Base-by-base conservation (phyloP, 768 basidiomycete species). In the Lactifluus pinguis region DNA sequence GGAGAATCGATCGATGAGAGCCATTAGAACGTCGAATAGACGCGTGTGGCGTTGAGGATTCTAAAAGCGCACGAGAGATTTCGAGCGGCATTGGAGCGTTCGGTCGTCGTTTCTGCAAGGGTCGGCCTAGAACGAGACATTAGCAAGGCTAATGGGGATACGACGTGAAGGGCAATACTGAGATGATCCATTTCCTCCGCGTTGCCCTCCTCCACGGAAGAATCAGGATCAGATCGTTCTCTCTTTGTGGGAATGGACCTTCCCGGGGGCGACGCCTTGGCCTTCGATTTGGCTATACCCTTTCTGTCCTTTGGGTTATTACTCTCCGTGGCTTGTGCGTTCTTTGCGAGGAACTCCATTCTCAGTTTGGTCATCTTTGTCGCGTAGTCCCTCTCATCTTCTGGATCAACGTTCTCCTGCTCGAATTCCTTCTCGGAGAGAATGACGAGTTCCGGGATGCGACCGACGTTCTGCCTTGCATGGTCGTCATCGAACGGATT, bases 341-440 rank as follows among this genome's bases (percentile, higher is more conserved):
- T 52, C 58, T 68, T 71, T 38, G 69, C 71, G 41, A 79, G 64
- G 52, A 79, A 78, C 14, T 71, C 70, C 29, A 66, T 63, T 25
- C 79, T 67, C 42, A 73, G 65, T 30, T 66, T 67, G n/a, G 70
- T 67, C 78, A 80, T 79, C 57, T 74, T 71, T 30, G 55, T 32
- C 10, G 75, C 80, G 50, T 73, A 78, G 14, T 69, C 68, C 9
- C 75, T 64, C 67, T 81, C 80, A 9, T 76, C 74, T 11, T 65
- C 64, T 0, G 74, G 68, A 63, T 81, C 80, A 8, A 80, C 68
- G 66, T 81, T 79, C 69, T 79, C 78, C 39, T 65, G 61, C n/a
- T 68, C 63, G 17, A 71, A 67, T 41, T 76, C 73, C 48, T 72
- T 68, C 4, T 68, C 59, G 0, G 73, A 66, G 10, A 78, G 64